Evolutionary conservation across 164 flowering plant species (phyloP), one percentile per base, ranked within the genome.

Genomic region (Buxus sempervirens): DNA sequence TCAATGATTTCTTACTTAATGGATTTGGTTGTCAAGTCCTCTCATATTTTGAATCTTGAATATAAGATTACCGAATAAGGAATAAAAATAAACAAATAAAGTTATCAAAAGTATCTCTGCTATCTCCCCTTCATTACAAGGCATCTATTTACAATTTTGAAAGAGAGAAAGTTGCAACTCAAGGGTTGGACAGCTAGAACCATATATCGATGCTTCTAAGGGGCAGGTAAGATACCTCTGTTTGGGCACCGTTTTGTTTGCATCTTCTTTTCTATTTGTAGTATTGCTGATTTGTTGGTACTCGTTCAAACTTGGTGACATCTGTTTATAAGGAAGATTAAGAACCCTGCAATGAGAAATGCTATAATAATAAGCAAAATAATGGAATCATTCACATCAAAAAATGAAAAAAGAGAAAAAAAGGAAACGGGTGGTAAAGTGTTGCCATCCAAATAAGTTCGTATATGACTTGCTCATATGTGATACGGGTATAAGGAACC

Each of bases 251-350:
- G 69, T 79, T 62, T 66, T 78, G 48, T 70, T 82, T 36, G 70
- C 68, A 72, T 84, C 81, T 67, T 76, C 84, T 49, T 48, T 72
- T 25, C 60, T 55, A 61, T 66, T 66, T 71, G 72, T 77, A 67
- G 75, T 27, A 69, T 55, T 76, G 53, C 73, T 68, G 24, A 38
- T 25, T 48, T 76, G 87, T 67, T 77, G 86, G 25, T 81, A 73
- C 38, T 70, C 72, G 64, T 36, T 74, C 62, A 62, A 66, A 73
- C 56, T 68, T 63, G 75, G 64, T 6, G 82, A 21, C 63, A 81
- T 56, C 71, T 72, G 72, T 25, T 87, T 72, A 57, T 87, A 82
- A 58, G 98, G 96, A 79, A 89, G 95, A 72, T 87, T 86, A 62
- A 86, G 85, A 77, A 85, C 78, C 80, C 98, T 94, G 89, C 71